Evolutionary conservation across 805 yeast species (phyloP), one percentile per base, ranked within the genome.

Genomic region (Torulaspora delbrueckii): DNA sequence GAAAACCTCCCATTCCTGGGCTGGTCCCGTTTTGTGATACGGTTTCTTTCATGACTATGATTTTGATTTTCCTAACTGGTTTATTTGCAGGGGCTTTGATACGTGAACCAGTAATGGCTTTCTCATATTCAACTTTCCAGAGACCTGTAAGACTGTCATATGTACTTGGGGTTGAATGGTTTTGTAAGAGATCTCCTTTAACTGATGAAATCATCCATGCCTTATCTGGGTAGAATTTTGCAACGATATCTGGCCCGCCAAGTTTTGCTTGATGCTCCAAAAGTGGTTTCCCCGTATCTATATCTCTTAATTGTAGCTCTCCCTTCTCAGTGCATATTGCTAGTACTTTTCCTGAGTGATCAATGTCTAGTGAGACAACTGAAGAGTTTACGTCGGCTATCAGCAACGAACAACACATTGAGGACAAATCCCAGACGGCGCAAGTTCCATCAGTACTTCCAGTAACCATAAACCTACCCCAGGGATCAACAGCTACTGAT

Each of bases 401-500:
- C 3, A 47, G 37, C 8, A 22, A n/a, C 7, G 28, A 35, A 23
- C 60, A 56, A 28, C 55, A 46, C 43, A 63, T 43, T 1, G 50
- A 42, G 2, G 49, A 22, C 9, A 55, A 14, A 22, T 54, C 52
- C 67, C 67, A 63, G 9, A 56, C 30, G 3, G 52, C 47, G 14
- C 61, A 56, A 9, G 54, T 48, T 7, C 66, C 64, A 47, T 62
- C 66, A 7, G 46, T 40, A 14, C 82, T 69, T 0, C 85, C 87
- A 1, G 73, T 73, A 2, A 75, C 72, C 8, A 82, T 46, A 52
- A 60, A 74, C 18, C 63, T 53, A 0, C 83, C 87, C 40, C 69
- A 56, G 3, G 82, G 81, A 53, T 79, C 84, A 42, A 78, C 60
- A 13, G 65, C 63, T 10, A 79, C 46, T 25, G 74, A 56, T 2